Evolutionary conservation across 495 filamentous ascomycete genomes (phyloP).

Genomic region (Thozetella sp.): DNA sequence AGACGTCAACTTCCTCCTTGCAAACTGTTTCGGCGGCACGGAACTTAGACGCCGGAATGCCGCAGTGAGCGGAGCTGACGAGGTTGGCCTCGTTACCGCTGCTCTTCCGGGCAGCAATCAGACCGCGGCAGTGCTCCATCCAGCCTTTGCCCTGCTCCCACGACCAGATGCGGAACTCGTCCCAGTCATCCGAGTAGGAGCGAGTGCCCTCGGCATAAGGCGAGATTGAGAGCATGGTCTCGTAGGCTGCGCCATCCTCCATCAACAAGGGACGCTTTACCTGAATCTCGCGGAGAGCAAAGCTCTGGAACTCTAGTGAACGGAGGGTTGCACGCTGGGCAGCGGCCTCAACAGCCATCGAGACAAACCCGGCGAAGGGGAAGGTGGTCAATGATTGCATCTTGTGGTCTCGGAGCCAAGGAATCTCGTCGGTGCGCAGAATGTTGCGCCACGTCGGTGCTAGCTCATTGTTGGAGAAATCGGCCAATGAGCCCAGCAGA

Average conservation of each 20-base stretch:
- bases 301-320: constrained; percentile 20
- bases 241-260: constrained; percentile 25
- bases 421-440: constrained; percentile 37
- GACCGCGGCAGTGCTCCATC: constrained; percentile 29
- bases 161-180: constrained; percentile 40
- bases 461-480: constrained; percentile 36
- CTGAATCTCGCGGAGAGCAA: constrained; percentile 21
- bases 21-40: neutral
- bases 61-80: neutral
- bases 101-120: constrained; percentile 28
- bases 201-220: constrained; percentile 7
- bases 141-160: constrained; percentile 26
- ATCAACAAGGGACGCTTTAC: constrained; percentile 22
- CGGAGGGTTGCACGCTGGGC: constrained; percentile 17
- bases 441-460: constrained; percentile 55
- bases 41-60: constrained; percentile 14
- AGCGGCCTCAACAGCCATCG: constrained; percentile 49
- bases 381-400: constrained; percentile 42
- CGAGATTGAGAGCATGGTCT: constrained; percentile 25
- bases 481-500: constrained; percentile 42
- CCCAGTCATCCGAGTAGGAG: neutral
- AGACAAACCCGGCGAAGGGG: constrained; percentile 44
- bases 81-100: constrained; percentile 24
- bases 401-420: constrained; percentile 51
- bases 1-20: neutral